Percentiles rank a stretch among this genome's conserved stretches.
Conservation (phyloP, 805 yeast species). For the Candida berthetii region DNA sequence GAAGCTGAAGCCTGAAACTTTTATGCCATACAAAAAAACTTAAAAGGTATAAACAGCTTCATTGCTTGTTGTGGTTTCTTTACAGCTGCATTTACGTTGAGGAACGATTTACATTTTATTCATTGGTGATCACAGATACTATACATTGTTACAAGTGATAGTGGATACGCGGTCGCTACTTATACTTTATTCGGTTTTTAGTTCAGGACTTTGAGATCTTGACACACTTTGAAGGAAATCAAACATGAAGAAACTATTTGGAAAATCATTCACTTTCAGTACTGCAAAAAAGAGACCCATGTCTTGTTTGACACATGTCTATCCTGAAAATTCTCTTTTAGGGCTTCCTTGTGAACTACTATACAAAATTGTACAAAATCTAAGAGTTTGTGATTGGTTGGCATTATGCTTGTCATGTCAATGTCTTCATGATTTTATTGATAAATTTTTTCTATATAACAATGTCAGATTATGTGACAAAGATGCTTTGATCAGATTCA, state of each 20-base stretch:
- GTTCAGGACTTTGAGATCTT: too few relatives aligned
- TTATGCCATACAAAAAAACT: too few relatives aligned
- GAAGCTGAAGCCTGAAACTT: too few relatives aligned
- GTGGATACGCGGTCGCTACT: too few relatives aligned
- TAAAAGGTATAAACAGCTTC: too few relatives aligned
- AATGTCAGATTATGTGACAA: constrained; percentile 20
- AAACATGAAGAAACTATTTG: not conserved
- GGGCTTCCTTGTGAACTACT: constrained; percentile 40
- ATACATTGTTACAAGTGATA: too few relatives aligned
- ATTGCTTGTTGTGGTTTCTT: too few relatives aligned
- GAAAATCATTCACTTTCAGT: not conserved
- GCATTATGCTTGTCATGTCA: constrained; percentile 28
- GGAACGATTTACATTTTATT: too few relatives aligned
- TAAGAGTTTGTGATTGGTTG: constrained; percentile 19
- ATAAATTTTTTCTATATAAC: constrained; percentile 31
- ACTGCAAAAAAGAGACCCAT: not conserved
- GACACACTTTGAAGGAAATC: too few relatives aligned
- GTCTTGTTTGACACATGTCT: not conserved
- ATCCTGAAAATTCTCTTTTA: constrained; percentile 21
- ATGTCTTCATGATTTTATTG: constrained; percentile 28
- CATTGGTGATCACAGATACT: too few relatives aligned
- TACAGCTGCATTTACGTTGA: too few relatives aligned
- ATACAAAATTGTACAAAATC: constrained; percentile 24
- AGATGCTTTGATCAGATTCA: constrained; percentile 21
- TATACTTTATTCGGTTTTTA: too few relatives aligned